Conservation (phyloP, 805 yeast species). For the Candida maltosa region DNA sequence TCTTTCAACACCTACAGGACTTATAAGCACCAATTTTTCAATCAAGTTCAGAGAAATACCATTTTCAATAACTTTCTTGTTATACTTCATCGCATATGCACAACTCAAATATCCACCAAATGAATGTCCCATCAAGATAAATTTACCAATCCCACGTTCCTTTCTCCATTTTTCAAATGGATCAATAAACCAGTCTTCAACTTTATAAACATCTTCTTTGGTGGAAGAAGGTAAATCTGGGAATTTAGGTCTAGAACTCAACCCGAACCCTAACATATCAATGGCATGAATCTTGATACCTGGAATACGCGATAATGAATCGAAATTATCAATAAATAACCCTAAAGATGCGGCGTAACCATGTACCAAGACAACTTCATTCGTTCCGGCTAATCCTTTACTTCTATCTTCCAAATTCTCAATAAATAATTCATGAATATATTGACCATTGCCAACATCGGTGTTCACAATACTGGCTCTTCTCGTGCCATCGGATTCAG, state of each 20-base stretch:
- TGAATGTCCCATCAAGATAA: slow-evolving; percentile 41
- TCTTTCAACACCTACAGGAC: slow-evolving; percentile 44
- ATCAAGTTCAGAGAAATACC: slow-evolving; percentile 21
- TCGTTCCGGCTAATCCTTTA: slow-evolving; percentile 23
- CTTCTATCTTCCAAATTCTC: slow-evolving; percentile 44
- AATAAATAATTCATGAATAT: slow-evolving; percentile 75
- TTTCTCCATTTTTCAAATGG: slow-evolving; percentile 41
- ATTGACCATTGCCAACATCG: slow-evolving; percentile 50
- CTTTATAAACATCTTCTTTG: slow-evolving; percentile 30
- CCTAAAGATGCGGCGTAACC: slow-evolving; percentile 94
- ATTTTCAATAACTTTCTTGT: slow-evolving; percentile 18
- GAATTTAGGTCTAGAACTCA: slow-evolving; percentile 55
- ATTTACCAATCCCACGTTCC: slow-evolving; percentile 29
- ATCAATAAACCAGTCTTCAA: slow-evolving; percentile 44
- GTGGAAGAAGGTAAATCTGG: slow-evolving; percentile 29
- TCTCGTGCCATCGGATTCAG: slow-evolving; percentile 48
- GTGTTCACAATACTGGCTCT: slow-evolving; percentile 49
- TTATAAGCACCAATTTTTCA: slow-evolving; percentile 36
- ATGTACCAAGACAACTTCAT: slow-evolving; percentile 73
- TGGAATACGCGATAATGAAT: slow-evolving; percentile 41
- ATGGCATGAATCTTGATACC: slow-evolving; percentile 62
- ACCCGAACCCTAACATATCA: slow-evolving; percentile 71
- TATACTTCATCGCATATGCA: slow-evolving; percentile 41
- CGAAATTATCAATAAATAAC: slow-evolving; percentile 71
- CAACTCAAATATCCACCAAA: slow-evolving; percentile 44